Evolutionary conservation across 2,329 filamentous ascomycete species (phyloP).

Genomic region (Aspergillus latus): DNA sequence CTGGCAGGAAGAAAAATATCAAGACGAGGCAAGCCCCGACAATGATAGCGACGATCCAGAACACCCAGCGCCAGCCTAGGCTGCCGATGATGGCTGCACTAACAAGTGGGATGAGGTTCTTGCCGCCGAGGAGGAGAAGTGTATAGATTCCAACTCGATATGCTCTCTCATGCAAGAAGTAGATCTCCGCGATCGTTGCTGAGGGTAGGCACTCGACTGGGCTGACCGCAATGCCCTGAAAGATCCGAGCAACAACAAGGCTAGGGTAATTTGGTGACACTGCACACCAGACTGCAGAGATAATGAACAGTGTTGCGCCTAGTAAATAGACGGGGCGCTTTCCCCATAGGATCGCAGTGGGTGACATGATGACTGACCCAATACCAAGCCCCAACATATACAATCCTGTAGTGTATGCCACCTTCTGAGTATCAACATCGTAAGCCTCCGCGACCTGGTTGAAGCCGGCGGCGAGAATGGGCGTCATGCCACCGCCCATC

Average conservation of each 20-base stretch:
- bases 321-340: conserved; percentile 88
- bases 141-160: conserved; percentile 95
- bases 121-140: conserved; percentile 80
- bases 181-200: conserved; percentile 93
- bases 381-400: conserved; percentile 93
- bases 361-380: conserved; percentile 79
- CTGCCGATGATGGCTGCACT: conserved; percentile 80
- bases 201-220: conserved; percentile 91
- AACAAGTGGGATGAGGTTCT: conserved; percentile 84
- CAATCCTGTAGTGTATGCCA: conserved; percentile 83
- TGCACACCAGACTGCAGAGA: conserved; percentile 80
- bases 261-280: conserved; percentile 75
- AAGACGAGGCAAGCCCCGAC: conserved; percentile 69
- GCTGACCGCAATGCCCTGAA: conserved; percentile 84
- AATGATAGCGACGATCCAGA: conserved; percentile 82
- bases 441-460: conserved; percentile 70
- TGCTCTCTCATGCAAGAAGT: conserved; percentile 89
- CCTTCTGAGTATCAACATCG: conserved; percentile 65
- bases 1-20: conserved; percentile 87
- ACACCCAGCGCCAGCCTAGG: conserved; percentile 85
- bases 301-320: conserved; percentile 73
- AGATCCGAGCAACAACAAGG: conserved; percentile 75
- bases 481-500: conserved; percentile 89
- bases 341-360: conserved; percentile 85
- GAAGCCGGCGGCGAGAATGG: conserved; percentile 86